Conservation (phyloP, 257 asterid genomes). For the Avicennia marina region DNA sequence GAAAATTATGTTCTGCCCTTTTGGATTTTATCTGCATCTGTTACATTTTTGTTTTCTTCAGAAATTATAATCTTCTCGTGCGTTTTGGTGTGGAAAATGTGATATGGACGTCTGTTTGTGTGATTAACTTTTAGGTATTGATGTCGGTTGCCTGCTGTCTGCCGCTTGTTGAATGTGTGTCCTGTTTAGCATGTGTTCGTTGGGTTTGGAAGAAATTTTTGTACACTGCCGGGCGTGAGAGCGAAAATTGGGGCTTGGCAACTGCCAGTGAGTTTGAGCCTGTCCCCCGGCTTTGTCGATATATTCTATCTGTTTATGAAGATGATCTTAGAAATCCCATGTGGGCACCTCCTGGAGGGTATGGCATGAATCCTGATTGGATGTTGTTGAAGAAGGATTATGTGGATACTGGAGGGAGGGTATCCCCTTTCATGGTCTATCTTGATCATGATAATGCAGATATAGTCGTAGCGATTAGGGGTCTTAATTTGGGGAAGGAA, state of each 20-base stretch:
- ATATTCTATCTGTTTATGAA: conserved; percentile 69
- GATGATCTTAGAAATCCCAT: conserved; percentile 71
- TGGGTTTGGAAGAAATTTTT: conserved; percentile 97
- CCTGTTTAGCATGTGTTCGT: conserved; percentile 84
- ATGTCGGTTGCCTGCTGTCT: conserved; percentile 94
- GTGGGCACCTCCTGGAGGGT: conserved; percentile 88
- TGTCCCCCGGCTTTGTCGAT: conserved; percentile 69
- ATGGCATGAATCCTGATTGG: conserved; percentile 76
- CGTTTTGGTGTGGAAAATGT: too few relatives aligned
- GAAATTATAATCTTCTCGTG: too few relatives aligned
- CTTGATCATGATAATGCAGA: conserved; percentile 72
- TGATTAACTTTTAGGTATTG: conserved; percentile 39
- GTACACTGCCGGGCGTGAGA: conserved; percentile 88
- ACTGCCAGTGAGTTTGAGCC: conserved; percentile 82
- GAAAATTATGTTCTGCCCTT: conserved; percentile 4
- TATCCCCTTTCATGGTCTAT: conserved; percentile 82
- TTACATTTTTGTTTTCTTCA: too few relatives aligned
- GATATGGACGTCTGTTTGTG: conserved; percentile 19
- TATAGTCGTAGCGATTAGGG: conserved; percentile 72
- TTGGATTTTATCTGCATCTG: conserved; percentile 1
- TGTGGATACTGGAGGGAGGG: conserved; percentile 51
- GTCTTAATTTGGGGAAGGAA: conserved; percentile 81
- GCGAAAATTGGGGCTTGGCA: conserved; percentile 92
- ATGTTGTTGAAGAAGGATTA: conserved; percentile 51
- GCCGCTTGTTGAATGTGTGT: conserved; percentile 93